These are phyloP conservation scores for Colletotrichum lupini DNA, from an alignment of 2,329 filamentous ascomycete genomes.

Conservation along the genomic window DNA sequence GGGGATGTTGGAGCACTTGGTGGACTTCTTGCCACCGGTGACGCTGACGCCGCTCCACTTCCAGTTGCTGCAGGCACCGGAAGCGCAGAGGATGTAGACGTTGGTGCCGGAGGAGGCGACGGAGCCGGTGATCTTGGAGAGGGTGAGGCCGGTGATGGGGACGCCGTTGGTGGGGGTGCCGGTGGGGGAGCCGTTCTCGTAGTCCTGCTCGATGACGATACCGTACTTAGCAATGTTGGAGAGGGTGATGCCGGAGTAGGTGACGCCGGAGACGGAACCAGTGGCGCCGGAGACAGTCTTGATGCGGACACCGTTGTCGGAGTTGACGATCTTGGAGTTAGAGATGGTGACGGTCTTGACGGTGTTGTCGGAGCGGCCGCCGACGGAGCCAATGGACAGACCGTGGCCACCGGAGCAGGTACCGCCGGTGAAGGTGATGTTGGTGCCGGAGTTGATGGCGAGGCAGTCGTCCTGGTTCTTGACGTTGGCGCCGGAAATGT, in stretches of 20 bases:
- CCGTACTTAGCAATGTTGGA: slow-evolving; percentile 53
- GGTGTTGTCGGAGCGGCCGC: slow-evolving; percentile 60
- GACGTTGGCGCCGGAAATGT: slow-evolving; percentile 63
- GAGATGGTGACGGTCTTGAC: slow-evolving; percentile 63
- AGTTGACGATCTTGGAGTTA: slow-evolving; percentile 61
- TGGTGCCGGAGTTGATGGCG: slow-evolving; percentile 64
- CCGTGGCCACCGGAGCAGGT: slow-evolving; percentile 58
- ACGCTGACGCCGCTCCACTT: slow-evolving; percentile 60
- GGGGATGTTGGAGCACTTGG: slow-evolving; percentile 42
- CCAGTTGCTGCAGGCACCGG: slow-evolving; percentile 62
- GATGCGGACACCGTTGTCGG: slow-evolving; percentile 63
- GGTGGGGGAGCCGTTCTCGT: slow-evolving; percentile 58
- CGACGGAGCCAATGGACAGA: slow-evolving; percentile 56
- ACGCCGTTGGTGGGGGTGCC: slow-evolving; percentile 58
- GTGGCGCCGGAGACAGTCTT: slow-evolving; percentile 61
- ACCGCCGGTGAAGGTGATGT: slow-evolving; percentile 58
- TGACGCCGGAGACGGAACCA: slow-evolving; percentile 55
- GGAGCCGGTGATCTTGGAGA: slow-evolving; percentile 55
- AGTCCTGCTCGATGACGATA: slow-evolving; percentile 56
- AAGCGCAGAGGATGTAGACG: slow-evolving; percentile 65
- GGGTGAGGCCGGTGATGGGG: slow-evolving; percentile 62
- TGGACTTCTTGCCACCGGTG: slow-evolving; percentile 60
- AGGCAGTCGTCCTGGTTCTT: slow-evolving; percentile 73
- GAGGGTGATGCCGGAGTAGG: slow-evolving; percentile 56
- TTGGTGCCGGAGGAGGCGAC: slow-evolving; percentile 52